Evolutionary conservation across 2,329 filamentous ascomycete species (phyloP), one percentile per base, ranked within the genome.

Genomic region (Microdochium bolleyi): DNA sequence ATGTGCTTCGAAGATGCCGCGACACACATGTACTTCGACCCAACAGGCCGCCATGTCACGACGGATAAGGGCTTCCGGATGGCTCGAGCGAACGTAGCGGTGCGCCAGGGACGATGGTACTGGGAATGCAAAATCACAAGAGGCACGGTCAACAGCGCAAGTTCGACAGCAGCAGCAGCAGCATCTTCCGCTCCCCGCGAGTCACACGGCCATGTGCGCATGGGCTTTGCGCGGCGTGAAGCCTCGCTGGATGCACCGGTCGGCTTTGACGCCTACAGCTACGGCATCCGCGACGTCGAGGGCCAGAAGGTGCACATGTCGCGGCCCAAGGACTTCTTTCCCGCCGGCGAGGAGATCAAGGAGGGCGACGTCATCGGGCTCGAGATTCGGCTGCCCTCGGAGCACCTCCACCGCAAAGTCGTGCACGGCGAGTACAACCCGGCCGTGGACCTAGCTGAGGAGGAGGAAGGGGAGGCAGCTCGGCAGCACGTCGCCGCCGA

Each of bases 241-340:
- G 88, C 89, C 11, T 88, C 87, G 0, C 72, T 94, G 1, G 90
- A 95, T 68, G 87, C 86, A 1, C 89, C 89, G 0, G 89, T 94
- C 0, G 89, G 90, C 1, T 94, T 90, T 60, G 89, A 95, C 64
- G 88, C 88, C 44, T 96, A 97, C 71, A 95, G 92, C 64, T 97
- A 97, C 66, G 92, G 89, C 48, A 82, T 97, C 53, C 87, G 92
- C 46, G 94, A 99, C 63, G 85, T 92, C 24, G 82, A 87, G 30
- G 94, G 94, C 21, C 91, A 97, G 67, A 92, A 92, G 56, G 88
- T 96, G 51, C 90, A 94, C 73, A 90, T 94, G 75, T 96, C 92
- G 57, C 84, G 92, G 49, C 91, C 92, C n/a, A 90, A 90, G 64
- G 88, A 92, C 59, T 92, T 96, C 69, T 92, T 92, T 57, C 84